Base-by-base conservation (phyloP, 768 basidiomycete species). In the Termitomyces sp. region DNA sequence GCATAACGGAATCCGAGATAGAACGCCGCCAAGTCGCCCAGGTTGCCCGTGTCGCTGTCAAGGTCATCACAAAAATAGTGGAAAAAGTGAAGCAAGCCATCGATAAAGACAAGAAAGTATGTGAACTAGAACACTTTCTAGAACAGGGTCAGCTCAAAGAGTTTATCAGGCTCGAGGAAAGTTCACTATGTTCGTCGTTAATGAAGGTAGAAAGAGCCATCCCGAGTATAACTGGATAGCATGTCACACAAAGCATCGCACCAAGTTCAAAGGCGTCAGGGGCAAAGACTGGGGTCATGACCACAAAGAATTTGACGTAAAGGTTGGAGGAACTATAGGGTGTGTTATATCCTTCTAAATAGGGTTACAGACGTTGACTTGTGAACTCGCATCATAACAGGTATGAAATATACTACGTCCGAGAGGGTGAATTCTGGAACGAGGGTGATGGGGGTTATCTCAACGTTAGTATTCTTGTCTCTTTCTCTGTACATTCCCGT, bases 201-300 rank as follows among this genome's bases (percentile, higher is more conserved):
- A 48, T 18, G 55, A 59, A 41, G 61, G 61, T 14, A 54, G 55
- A 35, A 54, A 45, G 33, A 30, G 10, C 3, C 43, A 52, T 43
- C 58, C 53, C 4, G 38, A 60, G 36, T 60, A 51, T 40, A 69
- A 67, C 55, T 66, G 62, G 55, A 58, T 65, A 9, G 50, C 58
- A 9, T 64, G 62, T 48, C 67, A 65, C 49, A 65, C 65, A 3
- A 62, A 62, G 18, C 67, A 68, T 40, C 57, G 54, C 35, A 64
- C 56, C 0, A 48, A 63, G 20, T 67, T 60, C 44, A 59, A 65
- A n/a, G 65, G 66, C 9, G 48, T 24, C 13, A 55, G 35, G 38
- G 65, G 63, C 57, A 65, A 54, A 20, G 66, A 70, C 35, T 68
- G 66, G 66, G 64, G 52, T 49, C 67, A 68, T 48, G 52, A 56